These are phyloP conservation scores for Collybia sordida DNA, from an alignment of 768 basidiomycete genomes.

Conservation along the genomic window DNA sequence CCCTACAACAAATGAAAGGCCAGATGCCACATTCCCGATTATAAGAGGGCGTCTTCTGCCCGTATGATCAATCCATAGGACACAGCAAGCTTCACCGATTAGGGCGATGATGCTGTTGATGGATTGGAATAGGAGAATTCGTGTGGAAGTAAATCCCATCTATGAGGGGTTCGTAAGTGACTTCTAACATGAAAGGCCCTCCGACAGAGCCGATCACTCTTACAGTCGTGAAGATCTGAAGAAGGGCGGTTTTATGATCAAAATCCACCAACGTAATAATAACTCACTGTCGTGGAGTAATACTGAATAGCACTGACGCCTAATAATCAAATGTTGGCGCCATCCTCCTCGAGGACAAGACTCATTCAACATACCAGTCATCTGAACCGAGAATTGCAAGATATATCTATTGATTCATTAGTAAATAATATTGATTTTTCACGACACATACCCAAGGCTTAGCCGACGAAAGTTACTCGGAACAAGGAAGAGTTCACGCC, in stretches of 20 bases:
- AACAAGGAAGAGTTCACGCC: constrained; percentile 38
- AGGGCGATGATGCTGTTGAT: constrained; percentile 55
- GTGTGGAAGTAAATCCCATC: constrained; percentile 45
- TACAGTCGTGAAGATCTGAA: constrained; percentile 37
- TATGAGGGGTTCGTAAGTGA: constrained; percentile 5
- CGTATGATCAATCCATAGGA: constrained; percentile 42
- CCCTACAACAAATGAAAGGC: constrained; percentile 42
- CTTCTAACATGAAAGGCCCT: too few relatives aligned
- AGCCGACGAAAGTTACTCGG: constrained; percentile 47
- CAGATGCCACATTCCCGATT: constrained; percentile 39
- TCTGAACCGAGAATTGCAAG: constrained; percentile 57
- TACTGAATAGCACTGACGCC: constrained; percentile 56
- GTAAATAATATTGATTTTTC: constrained; percentile 8
- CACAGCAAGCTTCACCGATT: constrained; percentile 48
- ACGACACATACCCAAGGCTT: constrained; percentile 33
- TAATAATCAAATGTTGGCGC: neutral
- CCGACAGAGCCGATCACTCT: neutral
- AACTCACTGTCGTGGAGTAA: constrained; percentile 42
- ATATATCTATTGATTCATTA: constrained; percentile 28
- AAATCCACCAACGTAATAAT: neutral
- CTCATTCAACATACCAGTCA: constrained; percentile 41
- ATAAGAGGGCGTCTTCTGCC: constrained; percentile 41
- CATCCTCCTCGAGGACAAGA: too few relatives aligned
- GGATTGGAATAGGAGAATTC: constrained; percentile 50
- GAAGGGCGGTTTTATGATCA: neutral